phyloP scores from a whole-genome alignment of 2,329 filamentous ascomycete species.

The Colletotrichum filicis region DNA sequence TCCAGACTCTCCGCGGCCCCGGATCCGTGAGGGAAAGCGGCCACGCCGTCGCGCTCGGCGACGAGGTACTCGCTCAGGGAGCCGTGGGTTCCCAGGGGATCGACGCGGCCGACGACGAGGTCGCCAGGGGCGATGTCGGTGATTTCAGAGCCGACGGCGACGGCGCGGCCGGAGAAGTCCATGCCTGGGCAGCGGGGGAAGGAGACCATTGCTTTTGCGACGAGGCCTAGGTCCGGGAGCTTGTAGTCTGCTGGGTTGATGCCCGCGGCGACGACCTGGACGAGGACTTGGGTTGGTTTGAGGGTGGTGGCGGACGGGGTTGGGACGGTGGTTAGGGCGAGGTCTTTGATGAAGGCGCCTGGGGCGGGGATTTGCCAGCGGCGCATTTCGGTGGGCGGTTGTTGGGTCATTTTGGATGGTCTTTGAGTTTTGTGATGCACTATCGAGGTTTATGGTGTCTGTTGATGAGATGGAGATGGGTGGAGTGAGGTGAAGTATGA shows the following conservation, averaged over 20 bases:
- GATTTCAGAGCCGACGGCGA: constrained; percentile 39
- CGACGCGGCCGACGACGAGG: constrained; percentile 53
- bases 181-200: constrained; percentile 57
- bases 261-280: constrained; percentile 54
- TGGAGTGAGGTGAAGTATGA: neutral
- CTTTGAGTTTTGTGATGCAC: constrained; percentile 22
- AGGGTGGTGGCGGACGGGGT: constrained; percentile 41
- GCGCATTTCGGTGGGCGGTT: constrained; percentile 24
- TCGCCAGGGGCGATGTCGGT: constrained; percentile 51
- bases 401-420: constrained; percentile 1
- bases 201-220: constrained; percentile 47
- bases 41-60: constrained; percentile 45
- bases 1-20: constrained; percentile 46
- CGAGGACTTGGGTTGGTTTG: constrained; percentile 48
- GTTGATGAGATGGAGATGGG: neutral
- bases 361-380: constrained; percentile 38
- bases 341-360: constrained; percentile 45
- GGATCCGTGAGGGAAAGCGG: constrained; percentile 48
- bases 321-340: constrained; percentile 41
- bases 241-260: constrained; percentile 65
- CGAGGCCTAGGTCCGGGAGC: constrained; percentile 51
- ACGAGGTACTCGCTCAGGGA: constrained; percentile 56
- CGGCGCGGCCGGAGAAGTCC: constrained; percentile 64
- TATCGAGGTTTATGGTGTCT: neutral
- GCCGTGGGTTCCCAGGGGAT: constrained; percentile 47